These are phyloP conservation scores for Silene conica DNA, from an alignment of 148 eudicot genomes.

Conservation along the genomic window DNA sequence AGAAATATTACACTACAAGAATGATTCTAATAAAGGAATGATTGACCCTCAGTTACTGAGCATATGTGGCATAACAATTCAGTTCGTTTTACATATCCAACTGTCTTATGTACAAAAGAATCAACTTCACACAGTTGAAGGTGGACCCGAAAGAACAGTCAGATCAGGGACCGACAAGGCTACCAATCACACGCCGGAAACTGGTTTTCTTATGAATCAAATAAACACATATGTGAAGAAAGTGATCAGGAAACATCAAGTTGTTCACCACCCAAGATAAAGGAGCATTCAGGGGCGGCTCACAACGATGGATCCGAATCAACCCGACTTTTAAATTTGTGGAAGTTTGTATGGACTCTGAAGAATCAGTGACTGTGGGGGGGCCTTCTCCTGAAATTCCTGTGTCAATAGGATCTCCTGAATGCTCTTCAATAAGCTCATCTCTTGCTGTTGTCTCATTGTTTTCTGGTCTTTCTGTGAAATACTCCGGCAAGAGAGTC, in stretches of 20 bases:
- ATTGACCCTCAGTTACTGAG: not conserved
- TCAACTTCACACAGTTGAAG: slow-evolving; percentile 7
- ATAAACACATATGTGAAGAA: slow-evolving; percentile 77
- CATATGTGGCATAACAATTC: not conserved
- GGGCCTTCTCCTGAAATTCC: slow-evolving; percentile 28
- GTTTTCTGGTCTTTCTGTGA: slow-evolving; percentile 25
- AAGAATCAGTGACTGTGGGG: slow-evolving; percentile 22
- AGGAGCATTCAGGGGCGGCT: slow-evolving; percentile 69
- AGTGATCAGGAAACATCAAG: slow-evolving; percentile 85
- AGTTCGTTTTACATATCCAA: slow-evolving; percentile 5
- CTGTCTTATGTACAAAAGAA: slow-evolving; percentile 20
- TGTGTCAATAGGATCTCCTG: slow-evolving; percentile 36
- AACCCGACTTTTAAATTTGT: slow-evolving; percentile 49
- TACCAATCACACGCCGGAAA: slow-evolving; percentile 2
- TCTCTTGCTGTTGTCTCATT: slow-evolving; percentile 21
- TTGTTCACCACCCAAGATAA: slow-evolving; percentile 91
- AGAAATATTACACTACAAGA: too few species aligned
- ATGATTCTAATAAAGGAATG: too few species aligned
- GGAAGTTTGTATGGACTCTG: slow-evolving; percentile 18
- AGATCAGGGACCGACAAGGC: not conserved
- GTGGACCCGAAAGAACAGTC: not conserved
- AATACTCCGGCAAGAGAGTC: slow-evolving; percentile 64
- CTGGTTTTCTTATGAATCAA: slow-evolving; percentile 27
- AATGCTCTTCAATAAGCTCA: slow-evolving; percentile 28
- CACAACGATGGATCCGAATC: slow-evolving; percentile 81